Evolutionary conservation across 352 stramenopile species (phyloP), one percentile per base, ranked within the genome.

Genomic region (Phytophthora palmivora): DNA sequence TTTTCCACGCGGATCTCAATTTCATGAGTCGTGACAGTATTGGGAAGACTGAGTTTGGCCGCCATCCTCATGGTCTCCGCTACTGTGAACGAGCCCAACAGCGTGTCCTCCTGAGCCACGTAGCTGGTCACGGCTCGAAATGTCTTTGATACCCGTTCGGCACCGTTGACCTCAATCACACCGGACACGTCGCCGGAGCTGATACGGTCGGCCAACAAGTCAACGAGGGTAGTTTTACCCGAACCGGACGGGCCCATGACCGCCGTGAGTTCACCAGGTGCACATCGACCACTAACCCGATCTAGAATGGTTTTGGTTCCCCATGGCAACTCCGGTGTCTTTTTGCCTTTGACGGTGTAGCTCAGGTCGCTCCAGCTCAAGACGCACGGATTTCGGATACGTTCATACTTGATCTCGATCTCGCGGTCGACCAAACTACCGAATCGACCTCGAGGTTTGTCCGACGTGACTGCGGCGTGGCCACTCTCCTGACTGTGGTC

Each of bases 21-120:
- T 12, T 58, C 56, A 15, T 45, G 57, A 37, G 52, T 58, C 19
- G 58, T 42, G 7, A 85, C 42, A 28, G 19, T 66, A 34, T 58
- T 68, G 5, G 71, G 76, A 38, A 90, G 58, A 62, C 70, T 79
- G 19, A 94, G 67, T 38, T 78, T 63, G 33, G 79, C 81, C 0
- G 82, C 78, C 61, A 89, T 88, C 11, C 47, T 50, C 10, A 94
- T 71, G 44, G 75, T 88, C 70, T 94, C 85, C n/a, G 69, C 37
- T 9, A 89, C 79, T 2, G 79, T 88, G 51, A 92, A 86, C n/a
- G 76, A 86, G n/a, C n/a, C n/a, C n/a, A n/a, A n/a, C n/a, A n/a
- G n/a, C n/a, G n/a, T n/a, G n/a, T n/a, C n/a, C n/a, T 0, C 77
- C 78, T 91, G 82, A 1, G 76, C 67, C 10, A 92, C 84, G 67